Conservation (phyloP, 495 filamentous ascomycete genomes). For the Ramalina peruviana region DNA sequence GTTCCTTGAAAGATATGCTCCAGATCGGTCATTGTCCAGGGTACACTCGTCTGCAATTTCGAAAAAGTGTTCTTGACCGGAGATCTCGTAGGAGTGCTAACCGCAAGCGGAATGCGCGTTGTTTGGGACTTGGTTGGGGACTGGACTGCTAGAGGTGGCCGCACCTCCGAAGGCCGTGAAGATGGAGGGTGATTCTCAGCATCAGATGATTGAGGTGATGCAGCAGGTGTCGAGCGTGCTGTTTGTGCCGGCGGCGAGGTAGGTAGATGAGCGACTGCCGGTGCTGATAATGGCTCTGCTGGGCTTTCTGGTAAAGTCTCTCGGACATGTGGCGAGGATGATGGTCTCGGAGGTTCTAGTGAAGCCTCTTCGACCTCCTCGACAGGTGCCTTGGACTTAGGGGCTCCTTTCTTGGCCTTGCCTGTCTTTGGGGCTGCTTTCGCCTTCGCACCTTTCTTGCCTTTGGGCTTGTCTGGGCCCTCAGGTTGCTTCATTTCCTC, state of each 20-base stretch:
- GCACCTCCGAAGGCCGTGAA: slow-evolving; percentile 34
- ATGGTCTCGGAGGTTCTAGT: neutral
- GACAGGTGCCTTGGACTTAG: slow-evolving; percentile 1
- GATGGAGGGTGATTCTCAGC: slow-evolving; percentile 66
- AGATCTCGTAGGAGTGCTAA: slow-evolving; percentile 43
- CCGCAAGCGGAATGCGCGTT: slow-evolving; percentile 32
- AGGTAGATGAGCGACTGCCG: neutral
- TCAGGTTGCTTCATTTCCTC: slow-evolving; percentile 49
- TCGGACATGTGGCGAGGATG: neutral
- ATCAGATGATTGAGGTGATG: slow-evolving; percentile 63
- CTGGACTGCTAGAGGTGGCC: slow-evolving; percentile 15
- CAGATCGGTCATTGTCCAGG: slow-evolving; percentile 64
- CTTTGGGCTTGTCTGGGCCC: neutral
- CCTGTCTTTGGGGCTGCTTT: slow-evolving; percentile 14
- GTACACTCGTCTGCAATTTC: slow-evolving; percentile 40
- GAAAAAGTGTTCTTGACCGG: slow-evolving; percentile 52
- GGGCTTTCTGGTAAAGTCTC: neutral
- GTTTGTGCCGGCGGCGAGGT: neutral
- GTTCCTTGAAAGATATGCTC: slow-evolving; percentile 41
- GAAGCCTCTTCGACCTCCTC: neutral
- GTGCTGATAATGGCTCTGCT: neutral
- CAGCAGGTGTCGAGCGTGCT: slow-evolving; percentile 4
- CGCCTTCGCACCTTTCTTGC: neutral
- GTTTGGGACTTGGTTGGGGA: slow-evolving; percentile 30
- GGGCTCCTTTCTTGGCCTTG: slow-evolving; percentile 17